A percentile compares a stretch with the other conserved stretches of the same genome.
These are phyloP conservation scores for Celoporthe dispersa DNA, from an alignment of 2,329 filamentous ascomycete genomes.

Conservation along the genomic window DNA sequence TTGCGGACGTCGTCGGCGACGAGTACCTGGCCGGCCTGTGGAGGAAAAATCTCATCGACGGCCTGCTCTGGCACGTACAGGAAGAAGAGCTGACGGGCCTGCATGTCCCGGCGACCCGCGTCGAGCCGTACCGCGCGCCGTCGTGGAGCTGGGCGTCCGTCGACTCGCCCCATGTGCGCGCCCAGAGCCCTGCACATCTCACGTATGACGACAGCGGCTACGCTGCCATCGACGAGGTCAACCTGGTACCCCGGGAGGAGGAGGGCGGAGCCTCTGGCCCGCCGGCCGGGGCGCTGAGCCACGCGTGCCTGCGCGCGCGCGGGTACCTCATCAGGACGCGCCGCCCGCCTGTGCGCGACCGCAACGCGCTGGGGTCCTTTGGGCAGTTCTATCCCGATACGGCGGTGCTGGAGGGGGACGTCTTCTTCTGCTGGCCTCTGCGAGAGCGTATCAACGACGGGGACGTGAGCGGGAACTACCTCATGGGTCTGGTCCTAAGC, in stretches of 20 bases:
- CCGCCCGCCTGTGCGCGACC: background rate
- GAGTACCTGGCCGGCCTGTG: constrained; percentile 26
- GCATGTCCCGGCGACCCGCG: background rate
- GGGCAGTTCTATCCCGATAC: constrained; percentile 8
- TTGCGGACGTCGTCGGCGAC: constrained; percentile 5
- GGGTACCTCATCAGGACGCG: constrained; percentile 8
- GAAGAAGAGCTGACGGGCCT: background rate
- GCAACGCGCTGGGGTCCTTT: background rate
- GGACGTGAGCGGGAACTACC: background rate
- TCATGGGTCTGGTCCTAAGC: constrained; percentile 16
- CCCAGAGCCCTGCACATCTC: background rate
- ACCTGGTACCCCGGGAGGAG: background rate
- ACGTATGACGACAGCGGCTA: background rate
- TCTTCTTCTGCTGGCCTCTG: constrained; percentile 13
- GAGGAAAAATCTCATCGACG: constrained; percentile 18
- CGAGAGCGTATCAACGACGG: background rate
- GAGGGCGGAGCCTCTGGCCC: background rate
- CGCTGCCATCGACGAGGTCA: background rate
- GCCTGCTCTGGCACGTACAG: constrained; percentile 15
- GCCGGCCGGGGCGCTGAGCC: constrained; percentile 1
- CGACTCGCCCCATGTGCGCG: background rate
- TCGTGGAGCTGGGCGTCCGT: constrained; percentile 27
- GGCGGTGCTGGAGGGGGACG: background rate
- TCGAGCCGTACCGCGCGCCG: constrained; percentile 14
- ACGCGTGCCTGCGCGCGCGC: constrained; percentile 12